These are phyloP conservation scores for Thalassiosira livingstoniorum DNA, from an alignment of 352 stramenopile genomes.

Conservation along the genomic window DNA sequence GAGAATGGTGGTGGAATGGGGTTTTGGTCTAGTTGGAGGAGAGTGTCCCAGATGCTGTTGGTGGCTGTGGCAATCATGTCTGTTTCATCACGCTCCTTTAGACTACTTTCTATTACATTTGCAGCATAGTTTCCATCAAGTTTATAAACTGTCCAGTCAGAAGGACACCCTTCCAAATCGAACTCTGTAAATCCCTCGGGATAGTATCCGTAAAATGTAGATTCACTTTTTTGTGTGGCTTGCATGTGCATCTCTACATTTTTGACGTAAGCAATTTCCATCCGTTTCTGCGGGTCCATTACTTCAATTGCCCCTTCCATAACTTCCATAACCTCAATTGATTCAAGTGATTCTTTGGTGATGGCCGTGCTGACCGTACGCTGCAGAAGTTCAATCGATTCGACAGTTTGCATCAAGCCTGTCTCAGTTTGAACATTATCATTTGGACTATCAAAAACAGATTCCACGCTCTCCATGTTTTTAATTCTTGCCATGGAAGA, in stretches of 20 bases:
- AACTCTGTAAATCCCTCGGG: conserved; percentile 45
- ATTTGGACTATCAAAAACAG: no score
- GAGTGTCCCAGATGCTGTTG: conserved; percentile 37
- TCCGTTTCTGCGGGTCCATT: no score
- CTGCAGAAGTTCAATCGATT: no score
- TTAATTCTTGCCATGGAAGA: no score
- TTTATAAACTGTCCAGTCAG: conserved; percentile 30
- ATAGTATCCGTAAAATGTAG: conserved; percentile 55
- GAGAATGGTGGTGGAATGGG: conserved; percentile 54
- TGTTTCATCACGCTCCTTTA: neutral
- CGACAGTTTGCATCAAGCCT: no score
- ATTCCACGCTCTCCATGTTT: no score
- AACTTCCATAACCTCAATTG: no score
- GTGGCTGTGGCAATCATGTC: neutral
- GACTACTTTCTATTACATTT: neutral
- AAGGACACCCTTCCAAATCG: conserved; percentile 29
- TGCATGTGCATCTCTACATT: conserved; percentile 36
- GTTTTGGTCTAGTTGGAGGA: conserved; percentile 32
- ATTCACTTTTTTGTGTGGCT: conserved; percentile 29
- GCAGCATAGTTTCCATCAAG: conserved; percentile 5
- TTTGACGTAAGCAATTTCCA: no score
- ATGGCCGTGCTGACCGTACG: no score
- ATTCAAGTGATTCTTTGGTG: no score
- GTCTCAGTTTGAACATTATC: no score
- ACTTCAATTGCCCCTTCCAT: no score